phyloP scores from a whole-genome alignment of 768 basidiomycete species.

The Pseudohyphozyma bogoriensis region DNA sequence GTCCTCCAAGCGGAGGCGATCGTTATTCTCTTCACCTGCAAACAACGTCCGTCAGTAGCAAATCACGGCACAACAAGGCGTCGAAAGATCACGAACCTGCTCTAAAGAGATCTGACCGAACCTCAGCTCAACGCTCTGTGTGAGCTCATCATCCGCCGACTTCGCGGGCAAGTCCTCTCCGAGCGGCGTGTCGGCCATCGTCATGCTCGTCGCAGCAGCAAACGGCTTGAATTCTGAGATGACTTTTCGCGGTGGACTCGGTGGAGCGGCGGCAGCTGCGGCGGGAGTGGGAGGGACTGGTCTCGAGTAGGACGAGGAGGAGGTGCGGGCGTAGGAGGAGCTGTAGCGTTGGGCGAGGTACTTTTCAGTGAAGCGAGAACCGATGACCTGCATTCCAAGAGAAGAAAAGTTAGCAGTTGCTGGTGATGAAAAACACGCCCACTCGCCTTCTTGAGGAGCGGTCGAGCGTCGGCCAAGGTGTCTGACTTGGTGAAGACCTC shows the following conservation, averaged over 20 bases:
- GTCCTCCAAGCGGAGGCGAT: slow-evolving; percentile 29
- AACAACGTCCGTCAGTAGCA: not conserved
- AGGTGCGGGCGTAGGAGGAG: slow-evolving; percentile 36
- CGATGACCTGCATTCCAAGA: slow-evolving; percentile 56
- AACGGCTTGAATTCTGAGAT: slow-evolving; percentile 82
- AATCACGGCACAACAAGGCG: not conserved
- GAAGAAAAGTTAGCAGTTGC: not conserved
- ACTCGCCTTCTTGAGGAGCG: slow-evolving; percentile 65
- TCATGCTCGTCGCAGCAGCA: slow-evolving; percentile 59
- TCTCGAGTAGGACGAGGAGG: slow-evolving; percentile 12
- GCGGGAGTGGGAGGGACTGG: slow-evolving; percentile 11
- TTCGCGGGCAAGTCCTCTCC: slow-evolving; percentile 36
- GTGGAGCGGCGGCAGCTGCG: slow-evolving; percentile 11
- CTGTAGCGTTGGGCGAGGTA: slow-evolving; percentile 56
- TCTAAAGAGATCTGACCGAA: slow-evolving; percentile 85
- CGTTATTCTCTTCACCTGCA: slow-evolving; percentile 38
- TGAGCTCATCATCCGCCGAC: slow-evolving; percentile 38
- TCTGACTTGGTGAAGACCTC: slow-evolving; percentile 60
- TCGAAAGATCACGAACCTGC: slow-evolving; percentile 49
- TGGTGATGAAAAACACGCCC: no score
- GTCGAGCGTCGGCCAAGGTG: slow-evolving; percentile 61
- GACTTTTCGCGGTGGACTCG: slow-evolving; percentile 76
- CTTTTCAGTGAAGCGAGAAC: slow-evolving; percentile 95
- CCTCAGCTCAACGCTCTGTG: slow-evolving; percentile 63
- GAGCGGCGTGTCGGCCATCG: slow-evolving; percentile 44